Evolutionary conservation across 2,329 filamentous ascomycete species (phyloP).

Genomic region (Phialemoniopsis sp.): DNA sequence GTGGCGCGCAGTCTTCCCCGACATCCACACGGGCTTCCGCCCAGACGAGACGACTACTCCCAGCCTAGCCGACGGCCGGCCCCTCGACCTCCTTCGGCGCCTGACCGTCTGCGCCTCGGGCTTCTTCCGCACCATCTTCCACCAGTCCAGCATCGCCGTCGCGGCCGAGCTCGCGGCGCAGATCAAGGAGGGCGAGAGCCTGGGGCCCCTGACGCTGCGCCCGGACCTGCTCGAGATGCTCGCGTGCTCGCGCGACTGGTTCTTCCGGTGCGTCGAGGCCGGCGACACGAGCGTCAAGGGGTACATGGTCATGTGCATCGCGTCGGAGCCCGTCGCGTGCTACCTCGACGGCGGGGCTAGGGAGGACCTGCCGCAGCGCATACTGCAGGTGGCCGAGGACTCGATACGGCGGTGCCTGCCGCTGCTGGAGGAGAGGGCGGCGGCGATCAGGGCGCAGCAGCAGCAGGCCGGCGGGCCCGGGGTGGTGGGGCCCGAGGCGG

Average conservation of each 20-base stretch:
- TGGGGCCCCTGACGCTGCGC: not conserved
- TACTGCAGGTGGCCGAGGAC: slow-evolving; percentile 8
- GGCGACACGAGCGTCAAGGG: slow-evolving; percentile 10
- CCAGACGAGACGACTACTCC: too few relatives aligned
- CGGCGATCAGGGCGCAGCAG: slow-evolving; percentile 4
- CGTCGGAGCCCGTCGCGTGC: not conserved
- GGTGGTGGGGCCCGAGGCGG: slow-evolving; percentile 1
- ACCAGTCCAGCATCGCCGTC: slow-evolving; percentile 18
- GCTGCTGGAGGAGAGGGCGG: slow-evolving; percentile 16
- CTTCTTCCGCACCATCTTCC: slow-evolving; percentile 29
- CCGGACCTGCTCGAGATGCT: not conserved
- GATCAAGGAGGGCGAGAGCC: too few relatives aligned
- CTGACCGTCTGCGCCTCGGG: slow-evolving; percentile 38
- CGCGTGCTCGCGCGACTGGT: not conserved
- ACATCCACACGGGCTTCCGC: too few relatives aligned
- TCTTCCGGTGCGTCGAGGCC: slow-evolving; percentile 1
- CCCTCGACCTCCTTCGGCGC: slow-evolving; percentile 26
- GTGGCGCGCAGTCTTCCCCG: too few relatives aligned
- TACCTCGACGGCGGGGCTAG: not conserved
- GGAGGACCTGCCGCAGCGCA: slow-evolving; percentile 1
- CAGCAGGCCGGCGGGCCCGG: slow-evolving; percentile 6
- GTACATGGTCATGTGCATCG: not conserved
- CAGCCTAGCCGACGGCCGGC: too few relatives aligned
- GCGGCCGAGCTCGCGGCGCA: too few relatives aligned
- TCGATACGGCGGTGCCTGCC: slow-evolving; percentile 13